Conservation (phyloP, 768 basidiomycete species). For the Agaricus subrufescens region DNA sequence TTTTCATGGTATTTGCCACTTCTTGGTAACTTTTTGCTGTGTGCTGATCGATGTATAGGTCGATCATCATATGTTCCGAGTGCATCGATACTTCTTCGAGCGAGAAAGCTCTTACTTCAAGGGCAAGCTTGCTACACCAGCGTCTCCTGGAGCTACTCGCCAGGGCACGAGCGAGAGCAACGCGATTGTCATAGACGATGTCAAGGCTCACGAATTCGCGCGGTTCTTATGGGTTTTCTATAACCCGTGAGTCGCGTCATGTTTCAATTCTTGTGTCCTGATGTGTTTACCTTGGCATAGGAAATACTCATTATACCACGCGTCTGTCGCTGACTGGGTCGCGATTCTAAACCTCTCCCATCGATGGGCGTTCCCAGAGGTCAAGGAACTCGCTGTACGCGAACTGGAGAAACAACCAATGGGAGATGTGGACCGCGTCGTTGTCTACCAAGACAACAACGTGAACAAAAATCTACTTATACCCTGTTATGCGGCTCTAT, state of each 20-base stretch:
- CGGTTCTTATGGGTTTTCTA: slow-evolving; percentile 53
- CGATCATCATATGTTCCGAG: slow-evolving; percentile 48
- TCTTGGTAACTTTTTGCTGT: background rate
- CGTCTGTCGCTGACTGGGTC: slow-evolving; percentile 46
- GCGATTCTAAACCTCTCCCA: slow-evolving; percentile 49
- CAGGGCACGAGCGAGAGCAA: slow-evolving; percentile 34
- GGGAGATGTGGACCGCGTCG: slow-evolving; percentile 47
- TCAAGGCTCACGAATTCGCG: slow-evolving; percentile 35
- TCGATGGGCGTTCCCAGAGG: slow-evolving; percentile 49
- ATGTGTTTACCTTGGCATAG: slow-evolving; percentile 24
- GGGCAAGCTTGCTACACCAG: slow-evolving; percentile 25
- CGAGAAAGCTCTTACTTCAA: slow-evolving; percentile 51
- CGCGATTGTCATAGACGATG: slow-evolving; percentile 36
- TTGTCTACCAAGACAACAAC: slow-evolving; percentile 47
- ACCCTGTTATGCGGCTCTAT: slow-evolving; percentile 47
- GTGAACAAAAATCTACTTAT: slow-evolving; percentile 47
- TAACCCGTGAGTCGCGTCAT: slow-evolving; percentile 35
- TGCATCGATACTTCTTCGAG: slow-evolving; percentile 62
- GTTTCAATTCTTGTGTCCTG: background rate
- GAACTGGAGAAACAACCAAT: slow-evolving; percentile 45
- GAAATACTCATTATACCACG: slow-evolving; percentile 50
- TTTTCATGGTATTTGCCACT: slow-evolving; percentile 39
- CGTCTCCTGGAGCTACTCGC: slow-evolving; percentile 22
- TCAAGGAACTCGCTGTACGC: slow-evolving; percentile 48
- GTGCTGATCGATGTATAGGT: slow-evolving; percentile 31